Evolutionary conservation across 2,329 filamentous ascomycete genomes (phyloP), one percentile per base, ranked within the genome.

Genomic region (Macrophomina pseudophaseolina): DNA sequence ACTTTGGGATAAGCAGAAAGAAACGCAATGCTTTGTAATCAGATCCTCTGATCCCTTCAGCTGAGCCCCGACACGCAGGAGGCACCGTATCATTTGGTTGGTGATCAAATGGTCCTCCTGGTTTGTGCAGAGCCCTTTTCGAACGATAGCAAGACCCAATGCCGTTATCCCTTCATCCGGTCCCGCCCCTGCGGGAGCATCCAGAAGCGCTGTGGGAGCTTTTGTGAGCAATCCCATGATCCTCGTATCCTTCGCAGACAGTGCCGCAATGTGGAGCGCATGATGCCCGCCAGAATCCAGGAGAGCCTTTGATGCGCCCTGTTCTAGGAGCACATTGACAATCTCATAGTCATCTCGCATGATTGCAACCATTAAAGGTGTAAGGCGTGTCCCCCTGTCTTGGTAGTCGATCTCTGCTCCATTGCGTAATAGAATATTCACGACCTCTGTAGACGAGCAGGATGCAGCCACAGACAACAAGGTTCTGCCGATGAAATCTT

Each of bases 331-430:
- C 1, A 28, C 16, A 3, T 28, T 28, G n/a, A 62, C 44, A 3
- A 62, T 49, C 7, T 32, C 11, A 32, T 18, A 16, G 4, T 49
- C 42, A 4, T 28, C 12, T 9, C 42, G 42, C 28, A 18, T 23
- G 32, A 62, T 49, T 4, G 58, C 58, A 5, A 35, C n/a, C 30
- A 62, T 62, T 6, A 62, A 44, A 48, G 58, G 42, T 6, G 58
- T 62, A 2, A 23, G 23, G 32, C 30, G 3, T 5, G 58, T 62
- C 5, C 23, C 30, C 7, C 30, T 14, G 16, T 62, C 58, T n/a
- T 62, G 48, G 30, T 6, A 4, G 11, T 62, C 12, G 32, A 62
- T 12, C 5, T 49, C 8, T 11, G 42, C 30, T 2, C 42, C n/a
- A 4, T 35, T 44, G 2, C 6, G 32, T 18, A 62, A n/a, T 11